Base-by-base conservation (phyloP, 2,329 filamentous ascomycete species). In the Diaporthe australafricana region DNA sequence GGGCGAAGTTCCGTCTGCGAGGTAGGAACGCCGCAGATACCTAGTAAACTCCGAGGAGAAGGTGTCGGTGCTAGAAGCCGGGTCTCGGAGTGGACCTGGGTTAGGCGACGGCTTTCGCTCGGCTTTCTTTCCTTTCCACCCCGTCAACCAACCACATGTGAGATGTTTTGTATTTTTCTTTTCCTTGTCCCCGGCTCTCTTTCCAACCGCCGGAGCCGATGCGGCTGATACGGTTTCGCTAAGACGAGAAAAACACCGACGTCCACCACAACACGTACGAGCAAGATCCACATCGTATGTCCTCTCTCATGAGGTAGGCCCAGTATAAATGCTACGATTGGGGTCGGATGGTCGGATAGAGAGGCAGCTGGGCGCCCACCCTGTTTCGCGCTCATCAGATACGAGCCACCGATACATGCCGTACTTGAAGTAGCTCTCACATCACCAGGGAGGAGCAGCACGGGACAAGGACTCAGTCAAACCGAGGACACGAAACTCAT, bases 201-300 rank as follows among this genome's bases (percentile, higher is more conserved):
- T 35, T 27, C 25, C 32, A 32, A 32, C 55, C 25, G 55, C 56
- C 56, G 56, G 56, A 60, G 56, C 38, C 38, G 56, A 60, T n/a
- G 16, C 56, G 56, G 56, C 16, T 14, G 22, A 40, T 45, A n/a
- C 38, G 56, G 38, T n/a, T 62, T 22, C 6, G 25, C n/a, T 9
- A 42, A 22, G 56, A 38, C 25, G 35, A 22, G 22, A 30, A 32
- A 30, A 16, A 45, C 25, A 38, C n/a, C 20, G 17, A 14, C 14
- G 55, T 25, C n/a, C 35, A 60, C 38, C 38, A 17, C 16, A 53
- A n/a, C 38, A 40, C 38, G 38, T 45, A 32, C 38, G 56, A 25
- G 38, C 56, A 62, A 20, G 56, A 45, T n/a, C 56, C 14, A 17
- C 11, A n/a, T 62, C 38, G 56, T n/a, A n/a, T 62, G 56, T 62